Evolutionary conservation across 2,329 filamentous ascomycete species (phyloP).

Genomic region (Fusarium beomiforme): DNA sequence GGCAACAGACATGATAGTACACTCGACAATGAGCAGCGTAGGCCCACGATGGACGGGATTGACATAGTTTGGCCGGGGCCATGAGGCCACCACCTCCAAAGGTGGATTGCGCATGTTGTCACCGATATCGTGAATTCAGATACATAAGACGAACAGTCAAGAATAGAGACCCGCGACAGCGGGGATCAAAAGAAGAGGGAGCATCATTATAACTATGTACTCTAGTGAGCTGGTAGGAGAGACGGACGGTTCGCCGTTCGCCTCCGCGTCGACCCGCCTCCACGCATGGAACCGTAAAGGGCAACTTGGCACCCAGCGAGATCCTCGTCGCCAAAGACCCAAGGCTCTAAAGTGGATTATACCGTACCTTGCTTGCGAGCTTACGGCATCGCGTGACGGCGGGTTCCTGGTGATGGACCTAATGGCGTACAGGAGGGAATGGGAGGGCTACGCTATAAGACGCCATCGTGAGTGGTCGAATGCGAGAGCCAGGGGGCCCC

Average conservation of each 20-base stretch:
- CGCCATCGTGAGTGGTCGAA: constrained; percentile 18
- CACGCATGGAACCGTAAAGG: constrained; percentile 18
- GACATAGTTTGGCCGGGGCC: constrained; percentile 52
- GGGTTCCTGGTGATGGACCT: constrained; percentile 28
- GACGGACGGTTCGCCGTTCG: background rate
- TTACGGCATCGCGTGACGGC: constrained; percentile 35
- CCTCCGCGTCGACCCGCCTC: constrained; percentile 35
- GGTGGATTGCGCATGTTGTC: constrained; percentile 50
- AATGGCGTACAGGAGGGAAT: constrained; percentile 18
- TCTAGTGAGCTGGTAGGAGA: constrained; percentile 8
- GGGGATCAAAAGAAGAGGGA: constrained; percentile 14
- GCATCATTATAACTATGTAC: constrained; percentile 36
- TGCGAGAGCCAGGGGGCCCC: constrained; percentile 12
- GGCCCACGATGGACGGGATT: constrained; percentile 51
- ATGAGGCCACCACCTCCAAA: constrained; percentile 47
- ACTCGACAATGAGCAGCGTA: constrained; percentile 50
- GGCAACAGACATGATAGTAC: constrained; percentile 48
- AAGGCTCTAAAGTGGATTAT: constrained; percentile 12
- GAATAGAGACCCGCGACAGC: constrained; percentile 46
- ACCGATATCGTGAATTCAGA: background rate
- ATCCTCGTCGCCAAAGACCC: constrained; percentile 1
- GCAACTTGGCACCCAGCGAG: constrained; percentile 9
- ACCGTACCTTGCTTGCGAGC: constrained; percentile 7
- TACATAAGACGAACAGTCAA: constrained; percentile 7
- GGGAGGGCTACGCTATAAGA: constrained; percentile 22